Base-by-base conservation (phyloP, 192 early-diverging fungal genomes). In the Backusella morwellensis region DNA sequence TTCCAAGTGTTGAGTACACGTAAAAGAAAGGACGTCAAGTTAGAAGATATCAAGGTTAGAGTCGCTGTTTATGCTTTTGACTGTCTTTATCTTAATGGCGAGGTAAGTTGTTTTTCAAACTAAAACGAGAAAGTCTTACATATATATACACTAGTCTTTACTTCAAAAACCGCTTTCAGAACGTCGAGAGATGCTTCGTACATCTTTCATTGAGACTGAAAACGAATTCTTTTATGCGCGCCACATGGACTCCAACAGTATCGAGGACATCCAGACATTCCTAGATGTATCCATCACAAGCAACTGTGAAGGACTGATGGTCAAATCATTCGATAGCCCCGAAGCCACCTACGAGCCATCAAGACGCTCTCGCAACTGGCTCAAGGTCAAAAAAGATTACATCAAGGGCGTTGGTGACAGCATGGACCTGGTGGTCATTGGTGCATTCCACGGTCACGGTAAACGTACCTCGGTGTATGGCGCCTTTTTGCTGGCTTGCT, bases 331-430 rank as follows among this genome's bases (percentile, higher is more conserved):
- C 72, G 95, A 98, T 75, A 92, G 93, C 35, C 83, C 90, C 4
- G 89, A 91, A 66, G 90, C 97, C 0, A 89, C 93, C 0, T 99
- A 99, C 80, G 98, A 99, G 78, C 98, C 98, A 12, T 96, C 93
- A 40, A 95, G 95, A 82, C 89, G 98, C 21, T 98, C 97, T 15
- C 86, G 96, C 59, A 99, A 99, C 84, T 99, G 98, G 98, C 90
- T 99, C 19, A 99, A 99, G 85, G 82, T 82, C n/a, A 99, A 99
- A 82, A 99, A 99, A 83, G 98, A 99, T 78, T 99, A 99, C 71
- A 77, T 99, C 23, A 86, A 87, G 4, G 97, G 97, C 4, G 86
- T 97, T 3, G 98, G 98, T 23, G 98, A 99, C 68, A 94, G 95
- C 42, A 89, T 99, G 56, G 98, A 99, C 84, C 78, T 99, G 41